Base-by-base conservation (phyloP, 495 filamentous ascomycete species). In the Poronia punctata region DNA sequence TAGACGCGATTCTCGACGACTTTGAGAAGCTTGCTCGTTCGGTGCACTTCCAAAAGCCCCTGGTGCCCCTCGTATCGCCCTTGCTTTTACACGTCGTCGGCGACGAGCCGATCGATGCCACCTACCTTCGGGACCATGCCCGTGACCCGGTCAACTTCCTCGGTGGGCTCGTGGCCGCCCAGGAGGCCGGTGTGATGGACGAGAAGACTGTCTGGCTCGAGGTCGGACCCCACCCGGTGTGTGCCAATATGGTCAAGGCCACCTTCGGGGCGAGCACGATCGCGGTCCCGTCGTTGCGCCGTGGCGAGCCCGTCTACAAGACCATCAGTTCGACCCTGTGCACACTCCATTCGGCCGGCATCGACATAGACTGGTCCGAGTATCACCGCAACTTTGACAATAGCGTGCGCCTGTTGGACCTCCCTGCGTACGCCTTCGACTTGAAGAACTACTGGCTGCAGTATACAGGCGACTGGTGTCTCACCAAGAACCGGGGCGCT, bases 361-460 rank as follows among this genome's bases (percentile, higher is more conserved):
- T 84, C 28, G 75, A 82, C 18, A 57, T 92, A 42, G 62, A 78
- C 58, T 95, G 85, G 82, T 79, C 77, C 45, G 85, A 88, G 56
- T 87, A 80, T 53, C 84, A 89, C 61, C 71, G 75, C 16, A 81
- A 86, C 54, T 90, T 86, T 53, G 58, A 59, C 30, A 48, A 66
- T 7, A 72, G 66, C 12, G 76, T 78, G 26, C 68, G 75, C 22
- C 69, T 88, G 9, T 61, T 92, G 1, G 62, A 74, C 11, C 72
- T 92, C 3, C 87, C 87, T 12, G 61, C 74, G 3, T 94, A 94
- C 53, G 75, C 74, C 7, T 94, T 81, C 65, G 83, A 92, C 43
- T 61, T 79, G 22, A 89, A 88, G 68, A 80, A 83, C 49, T 87
- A 88, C 60, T 92, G 87, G 87, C 75, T 89, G 15, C 70, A 80